phyloP scores from a whole-genome alignment of 2,329 filamentous ascomycete genomes.

The Pseudogymnoascus sp. region DNA sequence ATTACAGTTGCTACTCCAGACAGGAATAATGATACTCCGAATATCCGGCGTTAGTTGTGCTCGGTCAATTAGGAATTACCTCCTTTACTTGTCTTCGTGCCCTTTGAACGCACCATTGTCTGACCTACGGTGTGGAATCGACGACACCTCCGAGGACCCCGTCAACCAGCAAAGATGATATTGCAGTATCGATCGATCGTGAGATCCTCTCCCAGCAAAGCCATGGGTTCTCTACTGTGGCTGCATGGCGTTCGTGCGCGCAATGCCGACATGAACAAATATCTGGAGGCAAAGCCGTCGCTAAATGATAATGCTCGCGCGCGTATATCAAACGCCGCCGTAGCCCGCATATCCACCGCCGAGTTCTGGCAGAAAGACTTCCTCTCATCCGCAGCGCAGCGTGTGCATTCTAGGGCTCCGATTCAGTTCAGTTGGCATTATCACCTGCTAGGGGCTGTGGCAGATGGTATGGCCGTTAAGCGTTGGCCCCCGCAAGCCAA shows the following conservation, averaged over 20 bases:
- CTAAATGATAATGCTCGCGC: not conserved
- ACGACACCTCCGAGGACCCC: not conserved
- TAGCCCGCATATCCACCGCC: not conserved
- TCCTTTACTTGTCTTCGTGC: not conserved
- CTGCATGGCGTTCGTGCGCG: constrained; percentile 5
- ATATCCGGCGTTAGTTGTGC: not conserved
- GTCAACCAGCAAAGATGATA: not conserved
- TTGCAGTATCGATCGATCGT: not conserved
- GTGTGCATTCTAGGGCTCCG: not conserved
- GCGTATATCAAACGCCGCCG: constrained; percentile 3
- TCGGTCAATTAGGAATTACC: not conserved
- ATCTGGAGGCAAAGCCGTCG: constrained; percentile 2
- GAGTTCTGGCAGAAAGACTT: not conserved
- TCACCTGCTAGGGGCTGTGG: not conserved
- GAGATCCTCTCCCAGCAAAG: not conserved
- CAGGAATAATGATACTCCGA: not conserved
- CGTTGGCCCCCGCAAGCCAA: not conserved
- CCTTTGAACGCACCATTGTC: not conserved
- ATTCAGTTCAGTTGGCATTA: not conserved
- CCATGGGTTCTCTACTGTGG: not conserved
- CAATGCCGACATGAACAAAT: not conserved
- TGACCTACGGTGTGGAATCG: not conserved
- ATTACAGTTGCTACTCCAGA: not conserved
- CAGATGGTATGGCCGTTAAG: not conserved
- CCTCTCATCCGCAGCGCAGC: not conserved